Evolutionary conservation across 352 stramenopile genomes (phyloP), one percentile per base, ranked within the genome.

Genomic region (Globisporangium irregulare): DNA sequence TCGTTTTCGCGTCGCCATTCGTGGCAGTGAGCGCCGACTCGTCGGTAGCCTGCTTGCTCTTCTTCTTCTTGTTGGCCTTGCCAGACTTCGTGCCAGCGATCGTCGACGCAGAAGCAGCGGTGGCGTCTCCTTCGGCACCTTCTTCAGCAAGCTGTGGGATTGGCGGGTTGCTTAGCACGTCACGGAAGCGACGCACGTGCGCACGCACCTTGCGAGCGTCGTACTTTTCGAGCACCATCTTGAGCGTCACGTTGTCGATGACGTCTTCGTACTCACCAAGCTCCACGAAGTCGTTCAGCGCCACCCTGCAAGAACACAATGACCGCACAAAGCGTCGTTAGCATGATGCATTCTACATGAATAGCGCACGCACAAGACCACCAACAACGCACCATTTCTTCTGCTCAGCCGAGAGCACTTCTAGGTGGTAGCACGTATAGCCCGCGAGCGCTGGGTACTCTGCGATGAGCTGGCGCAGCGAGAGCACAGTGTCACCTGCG

Each of bases 151-250:
- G 27, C 67, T 92, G 86, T 8, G 89, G 87, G 68, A 95, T 95
- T 51, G 88, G 87, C 56, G 89, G 89, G 73, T 94, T 96, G 67
- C 76, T 72, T 63, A 94, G 70, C 58, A 94, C 77, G 43, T 96
- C 87, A 46, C 89, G 89, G 67, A 96, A 89, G 64, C 88, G 87
- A 54, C 87, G 86, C 71, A 96, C 85, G 36, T 96, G 89, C 20
- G 74, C 73, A 53, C 87, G 87, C 63, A 86, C 89, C 66, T 95
- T 96, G 69, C 88, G 85, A 4, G 88, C 82, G 69, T 95, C 87
- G 67, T 95, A 96, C 70, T 91, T 93, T 29, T 96, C 89, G 58
- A 93, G 81, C 64, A 93, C 81, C 81, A 96, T 95, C 56, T 83
- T 81, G 59, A 94, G 70, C 64, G 78, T 89, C 15, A 64, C 74